Base-by-base conservation (phyloP, 1,284 basidiomycete genomes). In the Fistulina hepatica region DNA sequence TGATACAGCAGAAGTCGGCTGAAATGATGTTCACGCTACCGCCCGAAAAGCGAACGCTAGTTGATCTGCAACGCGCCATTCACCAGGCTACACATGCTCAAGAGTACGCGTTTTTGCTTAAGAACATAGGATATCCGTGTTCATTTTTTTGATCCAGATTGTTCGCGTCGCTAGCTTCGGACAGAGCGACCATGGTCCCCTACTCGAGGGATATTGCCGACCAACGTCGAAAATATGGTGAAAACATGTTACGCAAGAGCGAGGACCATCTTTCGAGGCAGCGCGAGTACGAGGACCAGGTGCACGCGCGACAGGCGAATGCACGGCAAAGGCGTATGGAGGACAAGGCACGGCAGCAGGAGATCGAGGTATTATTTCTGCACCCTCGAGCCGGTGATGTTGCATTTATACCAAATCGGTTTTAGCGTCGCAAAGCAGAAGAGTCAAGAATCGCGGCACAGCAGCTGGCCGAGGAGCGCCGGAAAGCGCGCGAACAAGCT, bases 1-100 rank as follows among this genome's bases (percentile, higher is more conserved):
- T 95, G 81, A 89, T 97, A 24, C 80, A 92, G 57, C 92, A 97
- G 57, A 94, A 94, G 58, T 81, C 85, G 1, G 84, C 88, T 0
- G 90, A 95, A 56, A 72, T 95, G 62, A 61, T 95, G 34, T 77
- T 91, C 44, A 69, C 75, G 1, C 61, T 92, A 15, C 68, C 71
- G 2, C 71, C 81, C 0, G 65, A 75, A 11, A 89, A 88, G 53
- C 77, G 93, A 13, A 76, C 80, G 2, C 64, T 92, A 6, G 74
- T 73, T 40, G 89, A 94, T 47, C 67, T 97, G 30, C 69, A 82
- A 46, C 64, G 65, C 28, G 86, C 82, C 1, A 78, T 92, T 35
- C 71, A 78, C 33, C 81, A 89, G 44, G 89, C 88, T n/a, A 67
- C 68, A n/a, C 79, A 88, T 50, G 88, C 91, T 2, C 88, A 91